Evolutionary conservation across 345 rosid species (phyloP).

Genomic region (Eucalyptus brandiana): DNA sequence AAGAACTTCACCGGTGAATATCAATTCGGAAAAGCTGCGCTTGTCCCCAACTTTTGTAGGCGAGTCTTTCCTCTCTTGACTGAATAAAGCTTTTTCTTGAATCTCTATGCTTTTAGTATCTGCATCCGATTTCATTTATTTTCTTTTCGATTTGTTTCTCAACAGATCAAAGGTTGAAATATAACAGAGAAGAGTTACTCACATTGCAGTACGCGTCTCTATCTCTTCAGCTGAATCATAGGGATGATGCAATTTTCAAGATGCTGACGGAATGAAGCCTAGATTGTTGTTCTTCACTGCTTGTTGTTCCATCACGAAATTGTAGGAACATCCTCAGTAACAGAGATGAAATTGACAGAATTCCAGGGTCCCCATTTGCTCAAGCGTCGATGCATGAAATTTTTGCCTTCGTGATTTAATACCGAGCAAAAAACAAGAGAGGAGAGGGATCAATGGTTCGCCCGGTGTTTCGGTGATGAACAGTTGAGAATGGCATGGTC

Average conservation of each 20-base stretch:
- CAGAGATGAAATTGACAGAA: neutral
- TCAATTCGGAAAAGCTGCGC: conserved; percentile 1
- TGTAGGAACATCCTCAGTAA: neutral
- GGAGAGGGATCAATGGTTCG: neutral
- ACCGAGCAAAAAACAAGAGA: neutral
- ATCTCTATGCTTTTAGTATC: neutral
- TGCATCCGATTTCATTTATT: neutral
- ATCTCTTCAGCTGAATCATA: conserved; percentile 2
- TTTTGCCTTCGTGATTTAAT: neutral
- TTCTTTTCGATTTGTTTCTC: neutral
- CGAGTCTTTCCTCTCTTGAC: neutral
- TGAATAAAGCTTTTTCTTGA: neutral
- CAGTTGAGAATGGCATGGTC: neutral
- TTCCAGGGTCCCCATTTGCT: neutral
- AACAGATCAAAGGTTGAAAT: conserved; percentile 81
- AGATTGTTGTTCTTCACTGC: neutral
- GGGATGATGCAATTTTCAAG: neutral
- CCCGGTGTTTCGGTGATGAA: neutral
- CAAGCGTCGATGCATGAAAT: neutral
- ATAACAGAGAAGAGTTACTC: conserved; percentile 50
- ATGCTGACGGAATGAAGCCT: neutral
- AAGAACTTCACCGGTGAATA: neutral
- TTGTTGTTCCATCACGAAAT: neutral
- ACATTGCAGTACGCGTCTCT: conserved; percentile 32
- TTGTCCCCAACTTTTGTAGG: conserved; percentile 27